Evolutionary conservation across 2,329 filamentous ascomycete genomes (phyloP).

Genomic region (Herpotrichia juniperi): DNA sequence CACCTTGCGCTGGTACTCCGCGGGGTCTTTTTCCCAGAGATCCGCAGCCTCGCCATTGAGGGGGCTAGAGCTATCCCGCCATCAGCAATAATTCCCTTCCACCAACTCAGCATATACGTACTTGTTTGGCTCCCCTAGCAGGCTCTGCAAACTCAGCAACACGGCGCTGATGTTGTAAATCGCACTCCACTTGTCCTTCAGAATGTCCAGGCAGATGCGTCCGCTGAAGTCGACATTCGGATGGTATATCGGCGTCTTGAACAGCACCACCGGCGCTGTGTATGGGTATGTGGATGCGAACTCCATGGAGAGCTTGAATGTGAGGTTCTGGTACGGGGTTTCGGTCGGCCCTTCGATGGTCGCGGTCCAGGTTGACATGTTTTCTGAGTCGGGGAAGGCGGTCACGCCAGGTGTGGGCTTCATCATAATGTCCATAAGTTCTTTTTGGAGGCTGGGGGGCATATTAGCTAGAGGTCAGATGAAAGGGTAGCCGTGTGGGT

Average conservation of each 20-base stretch:
- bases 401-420: slow-evolving; percentile 91
- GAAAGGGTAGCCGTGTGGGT: slow-evolving; percentile 44
- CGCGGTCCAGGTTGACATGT: slow-evolving; percentile 84
- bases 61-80: slow-evolving; percentile 75
- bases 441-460: slow-evolving; percentile 79
- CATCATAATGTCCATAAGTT: slow-evolving; percentile 98
- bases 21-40: slow-evolving; percentile 88
- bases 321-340: slow-evolving; percentile 87
- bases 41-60: slow-evolving; percentile 96
- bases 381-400: slow-evolving; percentile 91
- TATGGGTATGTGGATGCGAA: slow-evolving; percentile 96
- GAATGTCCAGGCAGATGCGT: slow-evolving; percentile 94
- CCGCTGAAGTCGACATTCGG: slow-evolving; percentile 98
- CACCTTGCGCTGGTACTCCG: slow-evolving; percentile 83
- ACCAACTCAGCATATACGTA: slow-evolving; percentile 55
- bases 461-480: slow-evolving; percentile 14
- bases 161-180: slow-evolving; percentile 97
- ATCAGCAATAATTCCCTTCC: slow-evolving; percentile 5
- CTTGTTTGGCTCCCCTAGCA: slow-evolving; percentile 98
- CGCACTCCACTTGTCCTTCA: slow-evolving; percentile 99
- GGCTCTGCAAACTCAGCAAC: slow-evolving; percentile 88
- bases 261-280: slow-evolving; percentile 85
- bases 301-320: slow-evolving; percentile 88
- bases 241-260: slow-evolving; percentile 99
- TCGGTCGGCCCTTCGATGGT: slow-evolving; percentile 91